These are phyloP conservation scores for Neoarthrinium moseri DNA, from an alignment of 2,329 filamentous ascomycete species.

Conservation along the genomic window DNA sequence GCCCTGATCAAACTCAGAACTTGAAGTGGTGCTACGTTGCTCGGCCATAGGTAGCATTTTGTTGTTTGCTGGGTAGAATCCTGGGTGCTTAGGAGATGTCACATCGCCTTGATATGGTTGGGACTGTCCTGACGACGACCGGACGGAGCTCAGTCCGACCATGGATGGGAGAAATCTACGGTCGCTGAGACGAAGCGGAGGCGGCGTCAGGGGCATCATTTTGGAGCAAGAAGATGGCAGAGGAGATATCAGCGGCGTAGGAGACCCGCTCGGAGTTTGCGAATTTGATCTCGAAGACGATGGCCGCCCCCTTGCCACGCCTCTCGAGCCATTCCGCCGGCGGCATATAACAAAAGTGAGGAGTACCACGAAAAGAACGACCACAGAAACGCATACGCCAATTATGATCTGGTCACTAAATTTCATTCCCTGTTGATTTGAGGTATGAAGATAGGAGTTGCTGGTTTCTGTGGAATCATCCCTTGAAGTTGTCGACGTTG, in stretches of 20 bases:
- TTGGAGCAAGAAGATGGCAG: constrained; percentile 26
- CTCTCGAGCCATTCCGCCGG: constrained; percentile 27
- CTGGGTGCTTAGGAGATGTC: constrained; percentile 36
- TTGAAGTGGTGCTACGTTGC: constrained; percentile 16
- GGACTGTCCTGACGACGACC: constrained; percentile 12
- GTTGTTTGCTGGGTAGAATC: constrained; percentile 34
- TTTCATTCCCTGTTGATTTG: no score
- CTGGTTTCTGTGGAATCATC: constrained; percentile 39
- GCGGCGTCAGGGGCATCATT: constrained; percentile 36
- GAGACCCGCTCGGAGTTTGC: constrained; percentile 30
- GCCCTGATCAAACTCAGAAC: constrained; percentile 1
- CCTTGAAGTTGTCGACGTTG: constrained; percentile 9
- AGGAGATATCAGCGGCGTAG: constrained; percentile 39
- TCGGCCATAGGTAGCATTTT: constrained; percentile 35
- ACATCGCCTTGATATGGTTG: constrained; percentile 9
- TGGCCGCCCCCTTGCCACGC: no score
- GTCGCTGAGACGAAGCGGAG: constrained; percentile 43
- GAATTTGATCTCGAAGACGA: no score
- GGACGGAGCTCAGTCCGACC: constrained; percentile 18
- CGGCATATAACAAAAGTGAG: constrained; percentile 36
- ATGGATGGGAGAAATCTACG: constrained; percentile 41
- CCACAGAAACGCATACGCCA: constrained; percentile 39
- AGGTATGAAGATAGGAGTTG: no score
- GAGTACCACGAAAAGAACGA: constrained; percentile 33
- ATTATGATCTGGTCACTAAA: constrained; percentile 48